Conservation (phyloP, 257 asterid genomes). For the Marsdenia floribunda region DNA sequence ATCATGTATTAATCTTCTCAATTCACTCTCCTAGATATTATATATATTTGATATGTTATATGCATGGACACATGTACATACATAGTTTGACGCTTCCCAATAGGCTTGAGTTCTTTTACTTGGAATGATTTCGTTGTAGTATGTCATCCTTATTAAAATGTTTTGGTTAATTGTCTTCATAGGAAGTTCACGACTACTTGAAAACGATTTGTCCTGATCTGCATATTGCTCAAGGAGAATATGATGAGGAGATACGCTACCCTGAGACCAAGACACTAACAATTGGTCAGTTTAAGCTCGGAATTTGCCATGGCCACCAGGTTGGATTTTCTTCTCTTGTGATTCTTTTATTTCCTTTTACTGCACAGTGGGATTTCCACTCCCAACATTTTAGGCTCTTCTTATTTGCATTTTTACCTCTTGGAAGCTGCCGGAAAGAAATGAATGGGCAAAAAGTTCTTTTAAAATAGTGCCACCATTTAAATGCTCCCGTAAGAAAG, state of each 20-base stretch:
- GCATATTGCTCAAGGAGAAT: slow-evolving; percentile 89
- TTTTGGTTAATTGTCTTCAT: slow-evolving; percentile 17
- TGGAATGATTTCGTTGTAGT: not conserved
- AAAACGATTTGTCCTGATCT: slow-evolving; percentile 82
- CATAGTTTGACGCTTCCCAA: not conserved
- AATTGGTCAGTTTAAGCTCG: slow-evolving; percentile 93
- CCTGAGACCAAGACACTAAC: slow-evolving; percentile 88
- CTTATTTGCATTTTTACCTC: not conserved
- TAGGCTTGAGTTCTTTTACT: not conserved
- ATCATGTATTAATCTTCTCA: not conserved
- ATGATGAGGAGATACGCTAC: slow-evolving; percentile 82
- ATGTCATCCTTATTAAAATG: not conserved
- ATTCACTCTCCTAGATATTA: not conserved
- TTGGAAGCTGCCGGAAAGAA: not conserved
- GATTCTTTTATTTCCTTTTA: slow-evolving; percentile 1
- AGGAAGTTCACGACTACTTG: slow-evolving; percentile 96
- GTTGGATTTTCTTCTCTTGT: slow-evolving; percentile 28
- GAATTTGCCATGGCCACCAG: slow-evolving; percentile 98
- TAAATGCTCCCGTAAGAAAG: not conserved
- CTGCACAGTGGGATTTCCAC: not conserved
- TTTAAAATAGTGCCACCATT: not conserved
- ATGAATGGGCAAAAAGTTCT: not conserved
- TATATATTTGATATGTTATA: too few species aligned
- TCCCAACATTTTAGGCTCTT: not conserved
- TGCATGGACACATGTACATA: not conserved